Conservation (phyloP, 805 yeast genomes). For the Candida anglica region DNA sequence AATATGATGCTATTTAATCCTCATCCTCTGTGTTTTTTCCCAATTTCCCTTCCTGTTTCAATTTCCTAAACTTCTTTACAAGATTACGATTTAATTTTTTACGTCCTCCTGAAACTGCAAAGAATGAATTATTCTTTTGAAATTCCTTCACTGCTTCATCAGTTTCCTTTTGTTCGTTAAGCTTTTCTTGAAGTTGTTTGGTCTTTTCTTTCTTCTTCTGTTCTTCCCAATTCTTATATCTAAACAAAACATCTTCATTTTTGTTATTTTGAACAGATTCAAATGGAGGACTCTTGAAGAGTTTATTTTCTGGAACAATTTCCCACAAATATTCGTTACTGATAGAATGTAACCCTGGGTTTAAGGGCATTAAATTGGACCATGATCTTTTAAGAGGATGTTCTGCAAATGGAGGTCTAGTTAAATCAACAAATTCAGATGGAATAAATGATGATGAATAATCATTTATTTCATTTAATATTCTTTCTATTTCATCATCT, state of each 20-base stretch:
- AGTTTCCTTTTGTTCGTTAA: slow-evolving; percentile 13
- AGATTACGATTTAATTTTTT: slow-evolving; percentile 32
- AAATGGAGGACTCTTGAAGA: slow-evolving; percentile 33
- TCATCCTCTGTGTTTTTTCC: slow-evolving; percentile 7
- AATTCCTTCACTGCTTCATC: slow-evolving; percentile 15
- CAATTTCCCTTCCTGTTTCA: slow-evolving; percentile 24
- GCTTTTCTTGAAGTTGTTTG: slow-evolving; percentile 15
- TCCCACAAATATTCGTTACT: slow-evolving; percentile 40
- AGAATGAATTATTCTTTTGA: slow-evolving; percentile 11
- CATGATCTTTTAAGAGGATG: slow-evolving; percentile 36
- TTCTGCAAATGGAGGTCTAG: slow-evolving; percentile 25
- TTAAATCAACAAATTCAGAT: slow-evolving; percentile 1
- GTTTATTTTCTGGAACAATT: slow-evolving; percentile 28
- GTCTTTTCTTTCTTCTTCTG: slow-evolving; percentile 15
- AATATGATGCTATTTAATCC: slow-evolving; percentile 1
- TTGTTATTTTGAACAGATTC: slow-evolving; percentile 5
- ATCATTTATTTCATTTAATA: slow-evolving; percentile 15
- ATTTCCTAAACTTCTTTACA: slow-evolving; percentile 26
- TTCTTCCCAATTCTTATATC: slow-evolving; percentile 30
- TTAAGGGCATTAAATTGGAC: slow-evolving; percentile 36
- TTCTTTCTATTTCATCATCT: slow-evolving; percentile 20
- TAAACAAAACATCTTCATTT: not conserved
- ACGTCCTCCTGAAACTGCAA: slow-evolving; percentile 18
- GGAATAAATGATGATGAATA: slow-evolving; percentile 1
- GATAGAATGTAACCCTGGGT: slow-evolving; percentile 29